Percentiles rank a stretch among this genome's conserved stretches.
phyloP scores from a whole-genome alignment of 164 flowering plant genomes.

The Tetracentron sinense region DNA sequence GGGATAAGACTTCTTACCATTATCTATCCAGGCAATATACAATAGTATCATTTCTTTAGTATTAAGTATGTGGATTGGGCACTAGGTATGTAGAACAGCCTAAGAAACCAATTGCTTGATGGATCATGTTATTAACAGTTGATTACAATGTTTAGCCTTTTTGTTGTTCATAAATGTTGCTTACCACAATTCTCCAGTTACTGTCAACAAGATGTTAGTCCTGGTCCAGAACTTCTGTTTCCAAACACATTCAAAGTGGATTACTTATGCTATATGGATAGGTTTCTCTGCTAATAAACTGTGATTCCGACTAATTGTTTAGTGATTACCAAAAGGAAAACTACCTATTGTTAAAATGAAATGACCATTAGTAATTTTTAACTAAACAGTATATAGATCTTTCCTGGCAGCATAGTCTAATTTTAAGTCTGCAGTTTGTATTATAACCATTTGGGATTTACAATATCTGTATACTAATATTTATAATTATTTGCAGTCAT shows the following conservation, averaged over 20 bases:
- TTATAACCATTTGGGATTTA: background rate
- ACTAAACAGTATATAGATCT: background rate
- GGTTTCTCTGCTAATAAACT: no score
- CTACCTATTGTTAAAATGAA: background rate
- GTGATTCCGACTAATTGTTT: no score
- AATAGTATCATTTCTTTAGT: background rate
- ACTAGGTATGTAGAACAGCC: background rate
- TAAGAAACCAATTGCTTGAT: no score
- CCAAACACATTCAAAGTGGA: no score
- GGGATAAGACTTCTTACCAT: background rate
- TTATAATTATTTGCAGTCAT: conserved; percentile 52
- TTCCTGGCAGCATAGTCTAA: background rate
- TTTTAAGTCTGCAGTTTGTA: background rate
- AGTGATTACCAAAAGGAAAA: no score
- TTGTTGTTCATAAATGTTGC: no score
- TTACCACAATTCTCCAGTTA: no score
- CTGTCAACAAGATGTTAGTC: no score
- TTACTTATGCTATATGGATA: background rate
- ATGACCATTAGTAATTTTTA: no score
- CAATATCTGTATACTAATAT: background rate
- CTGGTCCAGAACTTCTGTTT: no score
- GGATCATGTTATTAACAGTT: no score
- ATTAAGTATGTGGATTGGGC: background rate
- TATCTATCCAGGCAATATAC: background rate
- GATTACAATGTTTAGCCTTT: no score